Evolutionary conservation across 768 basidiomycete genomes (phyloP), one percentile per base, ranked within the genome.

Genomic region (Tricholoma flavovirens): DNA sequence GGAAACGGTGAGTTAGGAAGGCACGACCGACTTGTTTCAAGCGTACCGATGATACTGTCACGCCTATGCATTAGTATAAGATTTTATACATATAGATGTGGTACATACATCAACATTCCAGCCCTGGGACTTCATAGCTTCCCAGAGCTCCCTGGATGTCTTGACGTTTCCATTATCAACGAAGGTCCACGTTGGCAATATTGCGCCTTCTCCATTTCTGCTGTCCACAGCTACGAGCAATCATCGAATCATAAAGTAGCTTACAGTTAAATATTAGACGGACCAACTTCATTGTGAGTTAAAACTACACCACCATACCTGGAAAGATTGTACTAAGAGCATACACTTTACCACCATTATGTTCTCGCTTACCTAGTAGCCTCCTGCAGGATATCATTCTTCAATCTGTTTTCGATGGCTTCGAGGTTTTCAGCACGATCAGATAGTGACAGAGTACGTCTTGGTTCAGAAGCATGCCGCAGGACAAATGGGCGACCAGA

Each of bases 351-450:
- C 43, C 12, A 14, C n/a, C 6, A 30, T 30, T 4, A 5, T 17
- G 30, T 49, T 17, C 29, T 49, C 10, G 56, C 68, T 54, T 56
- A 89, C 88, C 84, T 83, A 51, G 75, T 69, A 8, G 90, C 84
- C 74, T 99, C 96, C 56, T 84, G 82, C 21, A 98, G 73, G 49
- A 99, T 95, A 64, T 99, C 97, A 49, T 84, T 80, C 75, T 93
- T 97, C 60, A 98, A 71, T 49, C 96, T 82, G 48, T 76, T 75
- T 70, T 95, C 97, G 55, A 98, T 96, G 0, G 86, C 93, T 67
- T 98, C 97, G 9, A 98, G 77, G 65, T 95, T 97, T 70, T 93
- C 89, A 1, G 93, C 90, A n/a, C 97, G 81, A 71, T 96, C 92
- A 21, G 93, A 94, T 32, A 98, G 70, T 11, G 84, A 75, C 51